Evolutionary conservation across 1,284 basidiomycete species (phyloP), one percentile per base, ranked within the genome.

Genomic region (Pulchroboletus neoregius): DNA sequence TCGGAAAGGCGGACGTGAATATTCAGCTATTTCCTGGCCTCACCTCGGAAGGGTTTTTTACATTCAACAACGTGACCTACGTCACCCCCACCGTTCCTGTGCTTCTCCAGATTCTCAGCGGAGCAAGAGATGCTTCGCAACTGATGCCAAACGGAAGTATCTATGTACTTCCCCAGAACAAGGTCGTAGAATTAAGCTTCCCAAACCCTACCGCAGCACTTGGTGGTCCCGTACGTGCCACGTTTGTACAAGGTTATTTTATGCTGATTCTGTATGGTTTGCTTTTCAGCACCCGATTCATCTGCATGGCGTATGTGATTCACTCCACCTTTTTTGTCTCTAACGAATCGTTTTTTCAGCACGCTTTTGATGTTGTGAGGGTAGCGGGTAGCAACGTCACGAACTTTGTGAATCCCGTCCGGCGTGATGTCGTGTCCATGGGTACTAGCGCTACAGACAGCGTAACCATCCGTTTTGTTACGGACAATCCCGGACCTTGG

Each of bases 401-500:
- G 6, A 57, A 57, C 31, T 57, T 52, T 3, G 44, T 44, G 13
- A 52, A 54, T 9, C 55, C 55, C 2, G 37, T 55, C 13, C 44
- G 47, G 13, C 49, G 55, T 5, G 52, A 57, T 27, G 45, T 49
- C 2, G 50, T 57, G 2, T 52, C 46, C 2, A 41, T 50, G 2
- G 55, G 55, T n/a, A 12, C 12, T 2, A 6, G 16, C 5, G 1
- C 45, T 3, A 61, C 54, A 3, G 58, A 63, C 45, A 66, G 68
- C 24, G 66, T 69, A 9, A 71, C 69, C 7, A 66, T 73, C 41
- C 69, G 71, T 22, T 73, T 72, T 54, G 49, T 33, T 15, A 70
- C 72, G 4, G 65, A 73, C 46, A 74, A 73, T 42, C 53, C 69
- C 9, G 73, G 72, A 2, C 71, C 71, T 5, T 71, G 72, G 71